These are phyloP conservation scores for Tremella fuciformis DNA, from an alignment of 768 basidiomycete genomes.

Conservation along the genomic window DNA sequence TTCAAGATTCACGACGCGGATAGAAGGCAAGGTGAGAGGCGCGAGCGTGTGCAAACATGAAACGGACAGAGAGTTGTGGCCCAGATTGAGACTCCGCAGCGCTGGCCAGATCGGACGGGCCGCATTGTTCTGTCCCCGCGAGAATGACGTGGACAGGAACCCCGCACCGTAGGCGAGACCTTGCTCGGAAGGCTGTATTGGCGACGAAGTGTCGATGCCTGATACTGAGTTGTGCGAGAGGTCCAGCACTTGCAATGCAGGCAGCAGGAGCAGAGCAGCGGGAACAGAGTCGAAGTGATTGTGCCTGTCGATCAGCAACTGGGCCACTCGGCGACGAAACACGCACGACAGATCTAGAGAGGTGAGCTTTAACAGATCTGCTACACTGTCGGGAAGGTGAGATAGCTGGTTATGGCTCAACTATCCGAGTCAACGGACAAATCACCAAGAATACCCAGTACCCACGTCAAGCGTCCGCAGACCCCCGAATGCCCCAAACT, in stretches of 20 bases:
- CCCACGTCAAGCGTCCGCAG: slow-evolving; percentile 44
- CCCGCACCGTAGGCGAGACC: slow-evolving; percentile 42
- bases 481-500: slow-evolving; percentile 47
- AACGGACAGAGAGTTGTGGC: slow-evolving; percentile 23
- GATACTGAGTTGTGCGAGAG: slow-evolving; percentile 42
- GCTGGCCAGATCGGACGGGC: slow-evolving; percentile 24
- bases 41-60: slow-evolving; percentile 15
- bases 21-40: slow-evolving; percentile 3
- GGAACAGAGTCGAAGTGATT: slow-evolving; percentile 40
- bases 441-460: not conserved
- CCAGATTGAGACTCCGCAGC: slow-evolving; percentile 32
- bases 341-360: slow-evolving; percentile 44
- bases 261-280: slow-evolving; percentile 38
- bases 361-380: slow-evolving; percentile 44
- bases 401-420: slow-evolving; percentile 30
- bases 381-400: slow-evolving; percentile 35
- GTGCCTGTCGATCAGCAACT: slow-evolving; percentile 13
- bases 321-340: not conserved
- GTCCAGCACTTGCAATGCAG: slow-evolving; percentile 41
- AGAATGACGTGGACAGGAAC: slow-evolving; percentile 40
- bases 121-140: slow-evolving; percentile 19
- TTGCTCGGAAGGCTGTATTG: slow-evolving; percentile 39
- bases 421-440: not conserved
- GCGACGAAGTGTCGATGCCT: slow-evolving; percentile 29
- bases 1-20: slow-evolving; percentile 35